These are phyloP conservation scores for Leccinum longicurvipes DNA, from an alignment of 768 basidiomycete species.

Conservation along the genomic window DNA sequence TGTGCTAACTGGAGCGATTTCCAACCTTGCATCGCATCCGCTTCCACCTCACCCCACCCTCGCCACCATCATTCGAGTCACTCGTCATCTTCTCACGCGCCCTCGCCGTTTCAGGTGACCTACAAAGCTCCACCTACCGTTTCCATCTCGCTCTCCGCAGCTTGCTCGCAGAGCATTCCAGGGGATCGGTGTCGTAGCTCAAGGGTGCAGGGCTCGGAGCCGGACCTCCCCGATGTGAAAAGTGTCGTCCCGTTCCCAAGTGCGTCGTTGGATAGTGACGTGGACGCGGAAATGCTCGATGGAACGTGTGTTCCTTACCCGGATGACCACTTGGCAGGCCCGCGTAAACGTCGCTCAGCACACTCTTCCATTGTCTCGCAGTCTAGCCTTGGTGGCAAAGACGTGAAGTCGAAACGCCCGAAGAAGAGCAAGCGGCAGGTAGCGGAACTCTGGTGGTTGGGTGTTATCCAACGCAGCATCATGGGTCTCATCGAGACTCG, in stretches of 20 bases:
- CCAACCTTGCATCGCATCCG: slow-evolving; percentile 1
- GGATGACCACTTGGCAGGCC: background rate
- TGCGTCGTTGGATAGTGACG: slow-evolving; percentile 19
- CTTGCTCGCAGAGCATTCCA: slow-evolving; percentile 22
- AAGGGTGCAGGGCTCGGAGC: slow-evolving; percentile 7
- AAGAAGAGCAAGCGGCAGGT: slow-evolving; percentile 32
- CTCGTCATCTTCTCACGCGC: background rate
- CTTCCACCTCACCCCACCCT: background rate
- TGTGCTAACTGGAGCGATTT: slow-evolving; percentile 7
- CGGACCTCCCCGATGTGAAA: slow-evolving; percentile 28
- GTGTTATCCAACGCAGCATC: slow-evolving; percentile 36
- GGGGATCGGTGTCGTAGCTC: background rate
- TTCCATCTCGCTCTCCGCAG: slow-evolving; percentile 37
- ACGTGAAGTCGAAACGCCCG: slow-evolving; percentile 28
- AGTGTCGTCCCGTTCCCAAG: slow-evolving; percentile 39
- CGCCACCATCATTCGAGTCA: slow-evolving; percentile 4
- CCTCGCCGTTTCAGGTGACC: slow-evolving; percentile 21
- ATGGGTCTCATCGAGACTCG: slow-evolving; percentile 20
- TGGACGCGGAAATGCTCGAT: slow-evolving; percentile 29
- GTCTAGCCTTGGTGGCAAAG: slow-evolving; percentile 10
- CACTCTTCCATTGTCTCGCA: slow-evolving; percentile 28
- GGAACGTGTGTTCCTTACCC: slow-evolving; percentile 16
- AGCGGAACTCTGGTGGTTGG: slow-evolving; percentile 36
- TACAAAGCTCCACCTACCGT: slow-evolving; percentile 38
- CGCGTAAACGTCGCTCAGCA: slow-evolving; percentile 35